Evolutionary conservation across 1,139 yeast species (phyloP).

Genomic region (Arxiozyma bovina): DNA sequence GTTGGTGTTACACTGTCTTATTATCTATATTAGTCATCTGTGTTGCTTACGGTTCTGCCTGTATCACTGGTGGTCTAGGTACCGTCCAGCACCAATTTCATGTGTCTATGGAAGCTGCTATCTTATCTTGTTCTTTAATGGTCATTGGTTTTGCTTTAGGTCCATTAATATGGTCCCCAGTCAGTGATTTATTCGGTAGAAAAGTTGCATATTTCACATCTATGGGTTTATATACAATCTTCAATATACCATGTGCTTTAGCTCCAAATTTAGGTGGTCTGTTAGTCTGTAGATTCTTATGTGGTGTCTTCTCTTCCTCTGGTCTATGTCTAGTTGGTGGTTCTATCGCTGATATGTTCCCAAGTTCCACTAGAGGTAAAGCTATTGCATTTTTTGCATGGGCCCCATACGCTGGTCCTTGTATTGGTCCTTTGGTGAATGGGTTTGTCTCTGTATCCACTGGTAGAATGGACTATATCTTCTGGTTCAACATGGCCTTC

Average conservation of each 20-base stretch:
- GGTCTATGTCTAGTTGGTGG: constrained; percentile 87
- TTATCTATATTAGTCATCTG: constrained; percentile 65
- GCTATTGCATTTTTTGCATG: constrained; percentile 88
- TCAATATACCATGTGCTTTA: constrained; percentile 84
- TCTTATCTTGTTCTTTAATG: constrained; percentile 73
- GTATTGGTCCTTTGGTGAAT: constrained; percentile 79
- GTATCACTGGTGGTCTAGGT: constrained; percentile 75
- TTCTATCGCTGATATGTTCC: constrained; percentile 78
- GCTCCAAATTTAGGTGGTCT: constrained; percentile 78
- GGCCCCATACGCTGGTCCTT: constrained; percentile 91
- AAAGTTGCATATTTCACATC: constrained; percentile 76
- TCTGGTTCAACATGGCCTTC: constrained; percentile 90
- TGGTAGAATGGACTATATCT: constrained; percentile 56
- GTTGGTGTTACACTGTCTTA: constrained; percentile 62
- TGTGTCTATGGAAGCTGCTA: constrained; percentile 71
- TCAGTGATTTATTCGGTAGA: constrained; percentile 80
- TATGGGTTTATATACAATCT: constrained; percentile 60
- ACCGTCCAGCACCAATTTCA: constrained; percentile 54
- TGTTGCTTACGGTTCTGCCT: constrained; percentile 86
- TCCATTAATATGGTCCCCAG: constrained; percentile 84
- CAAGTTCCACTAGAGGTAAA: constrained; percentile 69
- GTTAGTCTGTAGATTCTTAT: constrained; percentile 69
- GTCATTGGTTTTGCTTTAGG: constrained; percentile 84
- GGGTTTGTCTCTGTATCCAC: constrained; percentile 74
- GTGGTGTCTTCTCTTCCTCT: constrained; percentile 80